Evolutionary conservation across 2,329 filamentous ascomycete species (phyloP).

Genomic region (Ophiognomonia clavigignenti-juglandacearum): DNA sequence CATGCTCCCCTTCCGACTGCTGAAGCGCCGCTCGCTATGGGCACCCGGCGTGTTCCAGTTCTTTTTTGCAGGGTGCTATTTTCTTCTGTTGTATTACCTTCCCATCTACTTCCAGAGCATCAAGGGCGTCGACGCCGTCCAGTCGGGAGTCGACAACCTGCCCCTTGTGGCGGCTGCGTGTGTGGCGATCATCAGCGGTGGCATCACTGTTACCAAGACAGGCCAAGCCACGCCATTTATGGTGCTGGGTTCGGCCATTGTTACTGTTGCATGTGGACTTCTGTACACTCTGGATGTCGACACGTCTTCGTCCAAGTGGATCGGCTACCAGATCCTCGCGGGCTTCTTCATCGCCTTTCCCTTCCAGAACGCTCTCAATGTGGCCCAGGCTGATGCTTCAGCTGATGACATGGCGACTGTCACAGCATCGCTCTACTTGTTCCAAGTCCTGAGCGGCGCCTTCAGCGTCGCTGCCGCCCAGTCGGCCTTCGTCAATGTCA

Average conservation of each 20-base stretch:
- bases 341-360: no score
- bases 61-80: conserved; percentile 35
- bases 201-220: conserved; percentile 26
- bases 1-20: conserved; percentile 36
- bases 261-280: conserved; percentile 31
- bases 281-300: conserved; percentile 36
- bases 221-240: conserved; percentile 37
- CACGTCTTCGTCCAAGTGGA: conserved; percentile 33
- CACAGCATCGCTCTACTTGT: no score
- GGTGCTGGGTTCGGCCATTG: conserved; percentile 26
- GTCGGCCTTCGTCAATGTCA: conserved; percentile 32
- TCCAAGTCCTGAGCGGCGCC: conserved; percentile 42
- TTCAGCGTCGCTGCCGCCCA: conserved; percentile 41
- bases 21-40: conserved; percentile 33
- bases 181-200: conserved; percentile 25
- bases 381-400: no score
- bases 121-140: conserved; percentile 30
- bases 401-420: no score
- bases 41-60: conserved; percentile 32
- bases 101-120: conserved; percentile 36
- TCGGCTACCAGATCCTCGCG: conserved; percentile 36
- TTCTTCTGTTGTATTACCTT: conserved; percentile 35
- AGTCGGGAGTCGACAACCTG: conserved; percentile 32
- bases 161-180: no score
- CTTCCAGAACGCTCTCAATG: no score